phyloP scores from a whole-genome alignment of 2,329 filamentous ascomycete species.

The Fulvia fulva region DNA sequence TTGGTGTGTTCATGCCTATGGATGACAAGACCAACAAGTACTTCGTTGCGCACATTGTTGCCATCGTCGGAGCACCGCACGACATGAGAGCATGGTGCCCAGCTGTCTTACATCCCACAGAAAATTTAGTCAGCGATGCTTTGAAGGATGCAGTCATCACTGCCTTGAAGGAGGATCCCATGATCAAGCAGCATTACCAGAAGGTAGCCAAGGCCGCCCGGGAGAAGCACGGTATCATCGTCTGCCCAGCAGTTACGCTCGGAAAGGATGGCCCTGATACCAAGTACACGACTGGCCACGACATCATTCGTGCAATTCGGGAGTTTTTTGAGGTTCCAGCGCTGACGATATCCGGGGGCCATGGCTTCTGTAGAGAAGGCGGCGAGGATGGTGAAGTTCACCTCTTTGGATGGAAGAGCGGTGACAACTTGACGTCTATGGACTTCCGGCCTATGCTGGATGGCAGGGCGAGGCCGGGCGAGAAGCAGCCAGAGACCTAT shows the following conservation, averaged over 20 bases:
- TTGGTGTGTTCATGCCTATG: neutral
- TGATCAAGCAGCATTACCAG: neutral
- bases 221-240: neutral
- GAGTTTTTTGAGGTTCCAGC: neutral
- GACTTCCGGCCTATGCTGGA: neutral
- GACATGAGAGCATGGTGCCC: neutral
- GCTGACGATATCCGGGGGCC: neutral
- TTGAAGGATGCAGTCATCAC: neutral
- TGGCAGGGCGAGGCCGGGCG: neutral
- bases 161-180: neutral
- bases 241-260: neutral
- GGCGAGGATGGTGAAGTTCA: neutral
- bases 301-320: neutral
- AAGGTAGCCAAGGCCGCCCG: neutral
- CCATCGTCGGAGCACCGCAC: neutral
- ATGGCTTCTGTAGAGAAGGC: neutral
- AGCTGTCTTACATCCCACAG: neutral
- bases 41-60: neutral
- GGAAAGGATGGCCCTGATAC: neutral
- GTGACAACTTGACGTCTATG: neutral
- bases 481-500: neutral
- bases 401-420: neutral
- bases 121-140: neutral
- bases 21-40: neutral
- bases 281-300: neutral